phyloP scores from a whole-genome alignment of 352 stramenopile species.

The Globisporangium uncinulatum region DNA sequence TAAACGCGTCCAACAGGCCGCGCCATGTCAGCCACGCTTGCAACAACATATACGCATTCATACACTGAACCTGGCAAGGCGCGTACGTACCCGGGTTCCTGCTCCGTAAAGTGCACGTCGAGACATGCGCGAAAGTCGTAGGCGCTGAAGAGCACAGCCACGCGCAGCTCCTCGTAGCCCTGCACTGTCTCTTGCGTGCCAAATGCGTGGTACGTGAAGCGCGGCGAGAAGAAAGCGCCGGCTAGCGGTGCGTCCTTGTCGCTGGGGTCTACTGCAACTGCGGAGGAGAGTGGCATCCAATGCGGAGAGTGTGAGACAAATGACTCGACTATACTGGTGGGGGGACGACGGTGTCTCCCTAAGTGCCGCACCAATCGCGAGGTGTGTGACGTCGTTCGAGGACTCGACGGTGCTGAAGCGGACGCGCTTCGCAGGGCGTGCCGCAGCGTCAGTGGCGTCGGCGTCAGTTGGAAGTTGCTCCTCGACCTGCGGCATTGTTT shows the following conservation, averaged over 20 bases:
- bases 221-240: constrained; percentile 49
- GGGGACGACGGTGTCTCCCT: too few species aligned
- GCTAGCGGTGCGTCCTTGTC: constrained; percentile 20
- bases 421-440: constrained; percentile 46
- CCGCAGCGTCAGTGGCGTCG: constrained; percentile 1
- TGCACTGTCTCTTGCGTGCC: constrained; percentile 65
- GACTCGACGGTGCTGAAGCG: constrained; percentile 42
- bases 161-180: constrained; percentile 50
- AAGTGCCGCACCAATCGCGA: constrained; percentile 44
- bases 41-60: neutral
- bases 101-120: constrained; percentile 43
- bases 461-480: neutral
- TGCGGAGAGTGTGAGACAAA: neutral
- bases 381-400: constrained; percentile 42
- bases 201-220: constrained; percentile 82
- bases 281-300: neutral
- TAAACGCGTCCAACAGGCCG: neutral
- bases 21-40: neutral
- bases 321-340: neutral
- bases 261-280: constrained; percentile 25
- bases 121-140: constrained; percentile 61
- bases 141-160: constrained; percentile 56
- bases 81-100: constrained; percentile 31
- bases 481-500: constrained; percentile 16
- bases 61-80: neutral